Percentiles rank a stretch among this genome's conserved stretches.
These are phyloP conservation scores for Luvunga scandens DNA, from an alignment of 345 rosid genomes.

Conservation along the genomic window DNA sequence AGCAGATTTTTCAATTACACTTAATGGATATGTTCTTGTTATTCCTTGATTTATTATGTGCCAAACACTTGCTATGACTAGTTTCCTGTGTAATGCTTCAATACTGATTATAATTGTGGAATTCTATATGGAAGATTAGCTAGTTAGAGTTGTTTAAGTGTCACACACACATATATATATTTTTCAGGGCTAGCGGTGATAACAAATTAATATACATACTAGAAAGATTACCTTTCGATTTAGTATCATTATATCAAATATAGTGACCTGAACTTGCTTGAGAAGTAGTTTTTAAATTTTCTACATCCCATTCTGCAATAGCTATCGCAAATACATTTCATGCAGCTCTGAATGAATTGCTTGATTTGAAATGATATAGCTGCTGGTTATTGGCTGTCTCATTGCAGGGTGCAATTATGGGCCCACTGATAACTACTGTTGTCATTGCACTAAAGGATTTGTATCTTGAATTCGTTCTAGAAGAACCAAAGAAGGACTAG, in stretches of 20 bases:
- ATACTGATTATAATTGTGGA: not conserved
- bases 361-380: constrained; percentile 4
- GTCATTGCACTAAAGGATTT: constrained; percentile 89
- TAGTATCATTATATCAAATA: not conserved
- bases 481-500: constrained; percentile 45
- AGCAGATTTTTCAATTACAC: not conserved
- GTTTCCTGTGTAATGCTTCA: not conserved
- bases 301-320: not conserved
- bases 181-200: not conserved
- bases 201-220: not conserved
- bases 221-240: not conserved
- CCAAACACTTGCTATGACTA: not conserved
- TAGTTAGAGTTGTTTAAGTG: not conserved
- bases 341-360: not conserved
- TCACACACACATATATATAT: not conserved
- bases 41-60: not conserved
- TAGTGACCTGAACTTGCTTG: not conserved
- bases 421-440: constrained; percentile 91
- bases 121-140: not conserved
- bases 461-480: constrained; percentile 79
- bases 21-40: not conserved
- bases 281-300: not conserved
- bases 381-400: not conserved
- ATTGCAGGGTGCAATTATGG: constrained; percentile 96
- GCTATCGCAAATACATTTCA: not conserved